Conservation (phyloP, 257 asterid species). For the Plantago major region DNA sequence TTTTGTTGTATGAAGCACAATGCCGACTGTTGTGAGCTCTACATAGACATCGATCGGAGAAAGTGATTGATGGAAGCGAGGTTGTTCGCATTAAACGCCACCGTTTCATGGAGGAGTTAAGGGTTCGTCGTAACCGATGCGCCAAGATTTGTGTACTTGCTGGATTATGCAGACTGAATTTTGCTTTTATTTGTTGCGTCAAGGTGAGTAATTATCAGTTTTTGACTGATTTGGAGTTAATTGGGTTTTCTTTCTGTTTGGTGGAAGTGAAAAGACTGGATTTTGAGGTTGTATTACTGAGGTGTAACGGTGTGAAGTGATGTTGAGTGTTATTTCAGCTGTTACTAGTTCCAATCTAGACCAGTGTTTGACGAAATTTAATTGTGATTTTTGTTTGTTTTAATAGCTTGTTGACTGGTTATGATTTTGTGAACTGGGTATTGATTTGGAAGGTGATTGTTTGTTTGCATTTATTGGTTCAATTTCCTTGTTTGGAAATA, state of each 20-base stretch:
- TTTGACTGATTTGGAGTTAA: not conserved
- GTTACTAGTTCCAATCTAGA: not conserved
- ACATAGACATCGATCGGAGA: conserved; percentile 44
- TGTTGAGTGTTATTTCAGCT: not conserved
- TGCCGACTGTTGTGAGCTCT: conserved; percentile 45
- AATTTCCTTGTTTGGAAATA: conserved; percentile 13
- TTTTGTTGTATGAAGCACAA: conserved; percentile 23
- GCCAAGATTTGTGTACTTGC: conserved; percentile 36
- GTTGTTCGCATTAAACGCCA: conserved; percentile 37
- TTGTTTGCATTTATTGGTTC: conserved; percentile 1
- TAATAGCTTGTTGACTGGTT: not conserved
- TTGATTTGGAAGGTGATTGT: conserved; percentile 15
- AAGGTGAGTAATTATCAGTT: conserved; percentile 28
- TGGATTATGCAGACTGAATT: conserved; percentile 37
- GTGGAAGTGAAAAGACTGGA: not conserved
- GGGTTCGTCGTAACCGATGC: conserved; percentile 69
- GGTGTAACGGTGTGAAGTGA: not conserved
- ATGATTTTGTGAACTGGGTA: conserved; percentile 20
- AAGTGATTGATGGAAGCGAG: conserved; percentile 60
- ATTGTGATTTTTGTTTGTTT: not conserved
- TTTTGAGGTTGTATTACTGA: not conserved
- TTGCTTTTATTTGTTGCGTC: conserved; percentile 25
- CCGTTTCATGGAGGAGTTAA: conserved; percentile 86
- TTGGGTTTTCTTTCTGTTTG: not conserved
- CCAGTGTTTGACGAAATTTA: not conserved